Percentiles rank a stretch among this genome's conserved stretches.
These are phyloP conservation scores for Phtheirospermum japonicum DNA, from an alignment of 257 asterid genomes.

Conservation along the genomic window DNA sequence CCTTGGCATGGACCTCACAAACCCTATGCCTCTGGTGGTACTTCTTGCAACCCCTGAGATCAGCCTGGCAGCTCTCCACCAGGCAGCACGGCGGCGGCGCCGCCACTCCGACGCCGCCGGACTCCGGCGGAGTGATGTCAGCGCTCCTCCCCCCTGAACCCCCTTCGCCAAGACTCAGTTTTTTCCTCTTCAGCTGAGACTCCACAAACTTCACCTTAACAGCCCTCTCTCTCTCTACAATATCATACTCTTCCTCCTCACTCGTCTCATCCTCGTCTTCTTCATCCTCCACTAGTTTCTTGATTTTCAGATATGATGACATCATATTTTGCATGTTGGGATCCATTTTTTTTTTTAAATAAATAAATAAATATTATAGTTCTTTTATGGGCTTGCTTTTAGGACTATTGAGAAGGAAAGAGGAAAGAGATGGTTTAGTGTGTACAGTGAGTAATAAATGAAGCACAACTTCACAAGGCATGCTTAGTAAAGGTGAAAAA, in stretches of 20 bases:
- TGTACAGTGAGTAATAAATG: conserved; percentile 30
- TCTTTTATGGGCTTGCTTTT: not conserved
- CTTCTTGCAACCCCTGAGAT: conserved; percentile 41
- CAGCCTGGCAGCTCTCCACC: conserved; percentile 49
- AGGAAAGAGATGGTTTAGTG: conserved; percentile 10
- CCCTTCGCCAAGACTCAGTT: conserved; percentile 32
- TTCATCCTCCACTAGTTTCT: conserved; percentile 32
- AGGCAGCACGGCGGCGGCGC: conserved; percentile 34
- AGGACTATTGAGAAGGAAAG: not conserved
- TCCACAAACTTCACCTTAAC: conserved; percentile 17
- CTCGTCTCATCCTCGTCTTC: conserved; percentile 34
- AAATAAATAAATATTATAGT: not conserved
- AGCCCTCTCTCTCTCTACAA: conserved; percentile 7
- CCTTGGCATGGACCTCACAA: conserved; percentile 61
- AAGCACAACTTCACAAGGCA: conserved; percentile 36
- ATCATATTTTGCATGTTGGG: conserved; percentile 20
- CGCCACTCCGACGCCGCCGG: conserved; percentile 8
- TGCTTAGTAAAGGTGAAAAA: conserved; percentile 28
- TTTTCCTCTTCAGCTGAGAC: conserved; percentile 38
- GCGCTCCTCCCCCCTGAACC: not conserved
- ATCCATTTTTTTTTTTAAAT: not conserved
- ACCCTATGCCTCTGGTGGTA: conserved; percentile 59
- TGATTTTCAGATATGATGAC: conserved; percentile 32
- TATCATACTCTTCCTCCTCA: conserved; percentile 26
- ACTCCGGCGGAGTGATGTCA: not conserved